Evolutionary conservation across 352 stramenopile genomes (phyloP).

Genomic region (Peronosclerospora sorghi): DNA sequence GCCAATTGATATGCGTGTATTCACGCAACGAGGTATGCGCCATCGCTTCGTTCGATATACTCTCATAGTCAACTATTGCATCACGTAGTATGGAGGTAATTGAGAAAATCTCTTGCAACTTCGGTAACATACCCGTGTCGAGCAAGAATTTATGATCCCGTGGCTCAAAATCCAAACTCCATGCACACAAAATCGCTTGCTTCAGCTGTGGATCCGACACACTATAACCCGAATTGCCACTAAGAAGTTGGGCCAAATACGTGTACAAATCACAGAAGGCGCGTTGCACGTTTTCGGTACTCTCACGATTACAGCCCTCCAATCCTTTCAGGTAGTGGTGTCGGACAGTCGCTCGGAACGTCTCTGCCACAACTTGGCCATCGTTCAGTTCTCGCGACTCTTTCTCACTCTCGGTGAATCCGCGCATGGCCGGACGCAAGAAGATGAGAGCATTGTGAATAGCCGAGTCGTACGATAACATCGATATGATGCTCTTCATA

Average conservation of each 20-base stretch:
- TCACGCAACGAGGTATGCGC: background rate
- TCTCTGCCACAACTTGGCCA: conserved; percentile 61
- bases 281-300: conserved; percentile 39
- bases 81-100: conserved; percentile 42
- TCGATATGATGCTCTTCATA: conserved; percentile 61
- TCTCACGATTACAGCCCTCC: conserved; percentile 64
- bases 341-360: conserved; percentile 72
- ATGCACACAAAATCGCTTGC: conserved; percentile 71
- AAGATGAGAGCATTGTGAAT: conserved; percentile 75
- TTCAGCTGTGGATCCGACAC: conserved; percentile 48
- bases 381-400: conserved; percentile 71
- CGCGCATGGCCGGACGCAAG: conserved; percentile 68
- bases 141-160: conserved; percentile 74
- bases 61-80: conserved; percentile 17
- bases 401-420: conserved; percentile 80
- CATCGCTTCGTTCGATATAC: background rate
- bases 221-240: conserved; percentile 15
- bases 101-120: conserved; percentile 65
- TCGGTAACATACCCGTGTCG: conserved; percentile 64
- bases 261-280: conserved; percentile 74
- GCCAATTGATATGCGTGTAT: conserved; percentile 56
- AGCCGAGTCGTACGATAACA: conserved; percentile 65
- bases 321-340: conserved; percentile 84
- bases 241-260: conserved; percentile 48
- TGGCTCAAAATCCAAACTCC: conserved; percentile 76